Evolutionary conservation across 2,329 filamentous ascomycete genomes (phyloP), one percentile per base, ranked within the genome.

Genomic region (Nannizziopsis arthrosporioides): DNA sequence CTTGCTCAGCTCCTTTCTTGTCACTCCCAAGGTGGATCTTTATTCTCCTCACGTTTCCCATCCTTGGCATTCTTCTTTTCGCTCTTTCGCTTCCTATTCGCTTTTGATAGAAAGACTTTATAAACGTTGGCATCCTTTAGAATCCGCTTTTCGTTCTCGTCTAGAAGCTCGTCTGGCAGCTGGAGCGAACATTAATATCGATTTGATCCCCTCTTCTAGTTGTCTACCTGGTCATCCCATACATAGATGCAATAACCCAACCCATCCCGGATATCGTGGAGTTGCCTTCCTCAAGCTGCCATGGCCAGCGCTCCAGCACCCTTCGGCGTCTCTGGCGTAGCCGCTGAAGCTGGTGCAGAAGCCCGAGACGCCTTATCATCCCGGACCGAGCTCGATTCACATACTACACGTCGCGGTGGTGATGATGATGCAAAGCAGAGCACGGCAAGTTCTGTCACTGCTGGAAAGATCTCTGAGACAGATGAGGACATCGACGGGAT

Each of bases 391-490:
- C 6, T 14, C 27, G 46, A 49, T 11, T 44, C 32, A 14, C 3
- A 40, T n/a, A 32, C 36, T 22, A 40, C 41, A 18, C 19, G 22
- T 30, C 38, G 34, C 10, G 36, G 42, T 39, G 45, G 44, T 27
- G 38, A 52, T 32, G 38, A 52, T 32, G 53, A 49, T 11, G 14
- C 41, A 35, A 51, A 53, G 34, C n/a, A 32, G 15, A 52, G 49
- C 46, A 40, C 47, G 11, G 38, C 47, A 19, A 59, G 59, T 17
- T 57, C 59, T 2, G 52, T 57, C n/a, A 60, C 59, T 10, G 50
- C 53, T 7, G 54, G 45, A 15, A 52, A 53, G 7, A 53, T 55
- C 5, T 55, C 56, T 31, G 44, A 50, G 31, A 19, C 36, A 14
- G 31, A 35, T 6, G 31, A 32, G 1, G 48, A 45, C 2, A 58